These are phyloP conservation scores for Tephrocybe rancida DNA, from an alignment of 768 basidiomycete genomes.

Conservation along the genomic window DNA sequence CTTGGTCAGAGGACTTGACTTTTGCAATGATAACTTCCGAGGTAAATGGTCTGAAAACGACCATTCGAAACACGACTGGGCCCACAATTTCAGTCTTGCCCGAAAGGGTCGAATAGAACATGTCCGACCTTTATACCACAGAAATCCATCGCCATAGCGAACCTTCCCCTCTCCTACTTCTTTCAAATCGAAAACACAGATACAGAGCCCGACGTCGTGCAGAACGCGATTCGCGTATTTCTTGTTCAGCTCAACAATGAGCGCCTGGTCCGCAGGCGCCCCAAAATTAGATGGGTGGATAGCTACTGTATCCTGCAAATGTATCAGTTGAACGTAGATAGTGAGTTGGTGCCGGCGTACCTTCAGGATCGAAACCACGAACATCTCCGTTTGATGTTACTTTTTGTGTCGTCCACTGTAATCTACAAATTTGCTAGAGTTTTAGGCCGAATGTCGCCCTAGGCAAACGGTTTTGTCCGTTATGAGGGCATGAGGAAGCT, in stretches of 20 bases:
- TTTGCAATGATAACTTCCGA: constrained; percentile 90
- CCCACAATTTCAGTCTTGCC: not conserved
- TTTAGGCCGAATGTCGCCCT: constrained; percentile 2
- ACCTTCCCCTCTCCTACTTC: constrained; percentile 91
- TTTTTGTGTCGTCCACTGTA: not conserved
- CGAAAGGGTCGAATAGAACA: not conserved
- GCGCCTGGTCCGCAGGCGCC: constrained; percentile 72
- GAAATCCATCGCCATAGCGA: constrained; percentile 89
- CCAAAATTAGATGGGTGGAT: constrained; percentile 90
- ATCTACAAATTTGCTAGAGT: too few relatives aligned
- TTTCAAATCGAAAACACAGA: constrained; percentile 86
- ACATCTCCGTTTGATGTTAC: constrained; percentile 35
- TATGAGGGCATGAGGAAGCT: constrained; percentile 12
- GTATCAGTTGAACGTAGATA: not conserved
- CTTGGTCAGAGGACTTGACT: constrained; percentile 84
- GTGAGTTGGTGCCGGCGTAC: constrained; percentile 12
- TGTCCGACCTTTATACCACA: constrained; percentile 88
- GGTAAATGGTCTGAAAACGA: constrained; percentile 89
- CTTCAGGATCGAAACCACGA: constrained; percentile 49
- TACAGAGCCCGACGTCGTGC: constrained; percentile 89
- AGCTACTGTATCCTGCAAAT: constrained; percentile 80
- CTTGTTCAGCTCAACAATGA: constrained; percentile 87
- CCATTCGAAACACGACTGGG: constrained; percentile 84
- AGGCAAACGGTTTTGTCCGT: not conserved
- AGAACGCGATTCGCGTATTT: constrained; percentile 94